Evolutionary conservation across 352 stramenopile genomes (phyloP), one percentile per base, ranked within the genome.

Genomic region (Ophiocytium majus): DNA sequence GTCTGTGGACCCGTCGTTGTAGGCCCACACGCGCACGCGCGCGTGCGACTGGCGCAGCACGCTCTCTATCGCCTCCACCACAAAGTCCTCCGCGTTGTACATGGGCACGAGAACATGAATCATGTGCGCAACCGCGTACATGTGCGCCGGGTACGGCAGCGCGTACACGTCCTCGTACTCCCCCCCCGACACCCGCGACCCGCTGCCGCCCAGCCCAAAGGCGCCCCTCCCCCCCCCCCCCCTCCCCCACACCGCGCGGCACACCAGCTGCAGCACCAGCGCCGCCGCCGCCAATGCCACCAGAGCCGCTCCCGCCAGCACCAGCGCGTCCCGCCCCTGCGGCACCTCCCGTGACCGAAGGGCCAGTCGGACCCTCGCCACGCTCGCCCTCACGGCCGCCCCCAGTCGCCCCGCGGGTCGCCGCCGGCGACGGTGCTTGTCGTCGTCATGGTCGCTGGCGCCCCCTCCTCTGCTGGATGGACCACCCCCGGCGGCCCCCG

Each of bases 1-100:
- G 35, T 78, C 66, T 14, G 66, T 78, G 17, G 66, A 78, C 5
- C 66, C 66, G 35, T 78, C 66, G 66, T 78, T 78, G 66, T 78
- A 78, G 5, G 35, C 66, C 66, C 66, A 78, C 32, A 78, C 66
- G 32, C 66, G 32, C 32, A 43, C 35, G 32, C 66, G 66, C 66
- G 66, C 32, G 35, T 78, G 66, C 35, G 66, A 78, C 66, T 78
- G 66, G 32, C 66, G 66, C 35, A 78, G 35, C 32, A 43, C 66
- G 35, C 66, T 78, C 35, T 78, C 66, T 14, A 78, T 17, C 5
- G 5, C 35, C 66, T 78, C 66, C 35, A 78, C 66, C 5, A 78
- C 35, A 17, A 17, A 78, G 32, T 14, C 66, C 66, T 78, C 66
- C 35, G 66, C 66, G 35, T 78, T 78, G 66, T 78, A 78, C 35